Base-by-base conservation (phyloP, 768 basidiomycete genomes). In the Leccinum variicolor region DNA sequence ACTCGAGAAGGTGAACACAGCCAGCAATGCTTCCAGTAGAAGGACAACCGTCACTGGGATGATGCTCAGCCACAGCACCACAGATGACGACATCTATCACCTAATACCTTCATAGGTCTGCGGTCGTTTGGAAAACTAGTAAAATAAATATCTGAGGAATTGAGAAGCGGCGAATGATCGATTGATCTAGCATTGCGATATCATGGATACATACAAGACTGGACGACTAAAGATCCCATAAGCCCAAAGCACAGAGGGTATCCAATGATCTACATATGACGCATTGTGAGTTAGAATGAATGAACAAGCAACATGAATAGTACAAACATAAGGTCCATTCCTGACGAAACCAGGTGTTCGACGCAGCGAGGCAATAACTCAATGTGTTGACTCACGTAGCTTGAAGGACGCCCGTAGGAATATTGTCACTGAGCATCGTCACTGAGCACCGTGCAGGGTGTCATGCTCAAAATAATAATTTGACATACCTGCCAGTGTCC, bases 71-170 rank as follows among this genome's bases (percentile, higher is more conserved):
- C 17, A 39, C 7, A 19, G 5, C 3, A 5, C 2, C 4, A 34
- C 43, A 50, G 41, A 10, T 15, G n/a, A 45, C 21, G 10, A 26
- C 0, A n/a, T 0, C 39, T 3, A 15, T 50, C 45, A 67, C 66
- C 68, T 19, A 64, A 17, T 29, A 31, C 46, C 52, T 64, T 67
- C 17, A 54, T 57, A 41, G 28, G 19, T 57, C 3, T 58, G 21
- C 13, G 21, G 19, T 67, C 65, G 15, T 65, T 53, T 19, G 53
- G 2, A 11, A 69, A 67, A 52, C 28, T 54, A n/a, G 53, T 54
- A 39, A 63, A 63, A 34, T 67, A 67, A 15, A 68, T 53, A 43
- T 61, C 66, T 68, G 13, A 25, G 43, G 8, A 8, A 25, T 7
- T 28, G 7, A 3, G 47, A 14, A 31, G 29, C 4, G 17, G 29